A percentile compares a stretch with the other conserved stretches of the same genome.
Conservation (phyloP, 352 stramenopile genomes). For the Peronospora belbahrii region DNA sequence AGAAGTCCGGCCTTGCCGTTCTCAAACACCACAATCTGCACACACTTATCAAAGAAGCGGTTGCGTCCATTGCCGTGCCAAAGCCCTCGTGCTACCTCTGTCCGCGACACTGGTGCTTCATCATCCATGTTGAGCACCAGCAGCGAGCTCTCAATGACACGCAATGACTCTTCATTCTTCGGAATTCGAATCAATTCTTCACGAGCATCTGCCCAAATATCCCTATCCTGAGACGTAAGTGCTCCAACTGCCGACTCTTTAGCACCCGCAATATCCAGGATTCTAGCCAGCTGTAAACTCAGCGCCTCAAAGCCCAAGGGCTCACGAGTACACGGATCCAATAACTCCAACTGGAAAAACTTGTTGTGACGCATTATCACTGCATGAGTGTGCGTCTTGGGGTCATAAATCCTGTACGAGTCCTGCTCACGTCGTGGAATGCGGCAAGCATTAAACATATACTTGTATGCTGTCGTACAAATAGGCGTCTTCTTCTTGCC, state of each 20-base stretch:
- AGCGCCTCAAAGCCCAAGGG: slow-evolving; percentile 53
- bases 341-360: slow-evolving; percentile 58
- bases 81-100: slow-evolving; percentile 51
- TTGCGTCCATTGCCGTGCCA: slow-evolving; percentile 88
- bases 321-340: slow-evolving; percentile 30
- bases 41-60: slow-evolving; percentile 96
- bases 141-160: slow-evolving; percentile 58
- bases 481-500: slow-evolving; percentile 86
- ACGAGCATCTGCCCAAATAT: slow-evolving; percentile 71
- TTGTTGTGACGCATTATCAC: slow-evolving; percentile 85
- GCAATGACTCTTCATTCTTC: slow-evolving; percentile 53
- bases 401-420: slow-evolving; percentile 88
- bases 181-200: slow-evolving; percentile 47
- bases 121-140: slow-evolving; percentile 67
- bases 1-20: slow-evolving; percentile 93
- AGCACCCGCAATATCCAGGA: slow-evolving; percentile 42
- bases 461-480: slow-evolving; percentile 90
- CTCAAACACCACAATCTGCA: slow-evolving; percentile 92
- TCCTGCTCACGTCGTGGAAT: slow-evolving; percentile 76
- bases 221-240: slow-evolving; percentile 63
- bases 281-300: slow-evolving; percentile 43
- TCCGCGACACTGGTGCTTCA: slow-evolving; percentile 46
- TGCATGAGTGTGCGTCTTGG: slow-evolving; percentile 72
- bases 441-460: slow-evolving; percentile 94
- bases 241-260: slow-evolving; percentile 49